Evolutionary conservation across 768 basidiomycete genomes (phyloP).

Genomic region (Inosperma sp.): DNA sequence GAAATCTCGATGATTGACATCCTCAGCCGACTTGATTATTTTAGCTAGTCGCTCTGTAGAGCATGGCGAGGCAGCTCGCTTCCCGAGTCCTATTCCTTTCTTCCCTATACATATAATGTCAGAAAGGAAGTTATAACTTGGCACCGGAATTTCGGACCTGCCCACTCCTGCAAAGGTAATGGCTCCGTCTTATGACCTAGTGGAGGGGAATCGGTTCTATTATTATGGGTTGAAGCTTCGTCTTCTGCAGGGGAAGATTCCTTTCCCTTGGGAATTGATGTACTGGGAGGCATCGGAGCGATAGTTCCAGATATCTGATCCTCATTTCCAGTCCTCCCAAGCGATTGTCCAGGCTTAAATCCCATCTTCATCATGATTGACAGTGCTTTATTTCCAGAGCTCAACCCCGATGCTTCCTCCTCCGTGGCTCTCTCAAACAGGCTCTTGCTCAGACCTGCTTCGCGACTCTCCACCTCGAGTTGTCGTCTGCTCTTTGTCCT

Average conservation of each 20-base stretch:
- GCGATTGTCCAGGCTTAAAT: slow-evolving; percentile 77
- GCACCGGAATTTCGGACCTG: slow-evolving; percentile 42
- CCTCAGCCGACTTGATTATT: slow-evolving; percentile 72
- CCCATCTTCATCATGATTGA: slow-evolving; percentile 95
- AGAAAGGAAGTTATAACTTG: slow-evolving; percentile 1
- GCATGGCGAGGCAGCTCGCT: slow-evolving; percentile 63
- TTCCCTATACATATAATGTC: slow-evolving; percentile 48
- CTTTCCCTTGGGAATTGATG: slow-evolving; percentile 10
- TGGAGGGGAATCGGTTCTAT: neutral
- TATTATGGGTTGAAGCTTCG: neutral
- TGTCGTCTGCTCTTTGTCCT: slow-evolving; percentile 59
- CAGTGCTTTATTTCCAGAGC: slow-evolving; percentile 67
- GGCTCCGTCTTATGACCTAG: slow-evolving; percentile 55
- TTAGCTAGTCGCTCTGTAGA: slow-evolving; percentile 63
- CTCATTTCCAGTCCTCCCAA: slow-evolving; percentile 45
- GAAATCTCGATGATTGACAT: slow-evolving; percentile 51
- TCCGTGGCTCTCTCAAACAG: slow-evolving; percentile 76
- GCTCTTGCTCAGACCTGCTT: slow-evolving; percentile 75
- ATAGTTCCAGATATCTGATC: neutral
- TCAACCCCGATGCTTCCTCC: slow-evolving; percentile 48
- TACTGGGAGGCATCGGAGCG: neutral
- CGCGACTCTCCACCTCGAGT: slow-evolving; percentile 67
- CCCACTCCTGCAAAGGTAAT: slow-evolving; percentile 75
- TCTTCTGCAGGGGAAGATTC: slow-evolving; percentile 11
- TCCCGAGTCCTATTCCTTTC: slow-evolving; percentile 68